A percentile compares a stretch with the other conserved stretches of the same genome.
Evolutionary conservation across 306 rosid species (phyloP).

Genomic region (Castanea mollissima): DNA sequence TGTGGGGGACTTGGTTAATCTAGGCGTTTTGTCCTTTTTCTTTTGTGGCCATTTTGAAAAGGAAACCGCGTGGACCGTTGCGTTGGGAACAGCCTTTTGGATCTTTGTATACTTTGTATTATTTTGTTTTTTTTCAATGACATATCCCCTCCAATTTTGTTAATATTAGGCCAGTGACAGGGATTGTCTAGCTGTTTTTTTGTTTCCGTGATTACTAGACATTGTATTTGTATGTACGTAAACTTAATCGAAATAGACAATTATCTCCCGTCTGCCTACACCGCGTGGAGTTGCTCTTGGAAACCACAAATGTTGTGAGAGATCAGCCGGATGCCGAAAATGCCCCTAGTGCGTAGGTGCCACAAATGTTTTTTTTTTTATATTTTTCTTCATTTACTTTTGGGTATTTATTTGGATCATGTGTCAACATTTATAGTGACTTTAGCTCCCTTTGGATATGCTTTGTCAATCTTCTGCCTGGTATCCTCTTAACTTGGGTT

Average conservation of each 20-base stretch:
- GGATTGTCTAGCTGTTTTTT: slow-evolving; percentile 61
- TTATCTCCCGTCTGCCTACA: too few relatives aligned
- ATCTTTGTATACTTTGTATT: slow-evolving; percentile 10
- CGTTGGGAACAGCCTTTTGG: slow-evolving; percentile 39
- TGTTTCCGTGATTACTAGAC: slow-evolving; percentile 50
- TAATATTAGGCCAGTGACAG: slow-evolving; percentile 60
- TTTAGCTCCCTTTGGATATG: too few relatives aligned
- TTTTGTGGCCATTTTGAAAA: slow-evolving; percentile 33
- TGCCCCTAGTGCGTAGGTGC: too few relatives aligned
- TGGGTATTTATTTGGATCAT: too few relatives aligned
- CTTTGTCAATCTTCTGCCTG: too few relatives aligned
- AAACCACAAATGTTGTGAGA: too few relatives aligned
- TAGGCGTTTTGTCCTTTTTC: slow-evolving; percentile 44
- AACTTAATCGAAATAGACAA: not conserved
- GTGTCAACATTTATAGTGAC: too few relatives aligned
- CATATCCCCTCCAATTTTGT: slow-evolving; percentile 48
- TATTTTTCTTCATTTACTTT: too few relatives aligned
- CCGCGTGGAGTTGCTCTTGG: too few relatives aligned
- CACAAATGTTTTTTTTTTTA: too few relatives aligned
- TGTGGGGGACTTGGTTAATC: slow-evolving; percentile 13
- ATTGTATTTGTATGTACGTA: slow-evolving; percentile 48
- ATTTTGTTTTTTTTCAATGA: slow-evolving; percentile 26
- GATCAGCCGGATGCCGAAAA: too few relatives aligned
- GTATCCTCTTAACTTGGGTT: too few relatives aligned
- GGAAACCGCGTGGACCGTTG: slow-evolving; percentile 49